Percentiles rank a stretch among this genome's conserved stretches.
These are phyloP conservation scores for Trichosporon coremiiforme DNA, from an alignment of 1,284 basidiomycete species.

Conservation along the genomic window DNA sequence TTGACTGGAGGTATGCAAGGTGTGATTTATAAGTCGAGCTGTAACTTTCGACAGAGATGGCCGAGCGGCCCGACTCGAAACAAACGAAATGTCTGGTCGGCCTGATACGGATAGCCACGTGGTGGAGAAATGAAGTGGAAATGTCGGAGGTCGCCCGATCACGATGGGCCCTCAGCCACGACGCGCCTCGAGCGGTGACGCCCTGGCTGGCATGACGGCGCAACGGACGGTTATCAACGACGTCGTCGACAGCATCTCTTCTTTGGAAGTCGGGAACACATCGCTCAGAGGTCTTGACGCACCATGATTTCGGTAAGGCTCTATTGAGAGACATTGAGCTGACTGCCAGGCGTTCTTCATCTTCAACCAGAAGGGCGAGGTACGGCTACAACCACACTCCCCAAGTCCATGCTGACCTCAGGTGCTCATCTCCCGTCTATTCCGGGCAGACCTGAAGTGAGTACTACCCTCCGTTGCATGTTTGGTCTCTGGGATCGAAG, in stretches of 20 bases:
- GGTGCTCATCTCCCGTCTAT: slow-evolving; percentile 91
- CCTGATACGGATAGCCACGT: slow-evolving; percentile 11
- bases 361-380: slow-evolving; percentile 97
- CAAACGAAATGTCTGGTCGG: slow-evolving; percentile 20
- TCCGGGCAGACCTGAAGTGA: slow-evolving; percentile 91
- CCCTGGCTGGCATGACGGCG: slow-evolving; percentile 14
- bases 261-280: slow-evolving; percentile 3
- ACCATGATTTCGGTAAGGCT: slow-evolving; percentile 49
- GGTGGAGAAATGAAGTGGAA: slow-evolving; percentile 4
- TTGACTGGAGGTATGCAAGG: neutral
- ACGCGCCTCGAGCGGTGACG: slow-evolving; percentile 12
- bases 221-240: neutral
- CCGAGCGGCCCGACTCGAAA: slow-evolving; percentile 18
- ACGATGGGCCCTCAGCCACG: slow-evolving; percentile 9
- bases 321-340: neutral
- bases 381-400: slow-evolving; percentile 53
- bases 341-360: slow-evolving; percentile 84
- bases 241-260: neutral
- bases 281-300: neutral
- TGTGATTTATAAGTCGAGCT: neutral
- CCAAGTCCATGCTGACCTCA: slow-evolving; percentile 48
- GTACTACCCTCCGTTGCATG: slow-evolving; percentile 37
- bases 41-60: neutral
- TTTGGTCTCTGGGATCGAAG: no score
- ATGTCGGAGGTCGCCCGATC: neutral